These are phyloP conservation scores for Lepidium aucheri DNA, from an alignment of 345 rosid genomes.

Conservation along the genomic window DNA sequence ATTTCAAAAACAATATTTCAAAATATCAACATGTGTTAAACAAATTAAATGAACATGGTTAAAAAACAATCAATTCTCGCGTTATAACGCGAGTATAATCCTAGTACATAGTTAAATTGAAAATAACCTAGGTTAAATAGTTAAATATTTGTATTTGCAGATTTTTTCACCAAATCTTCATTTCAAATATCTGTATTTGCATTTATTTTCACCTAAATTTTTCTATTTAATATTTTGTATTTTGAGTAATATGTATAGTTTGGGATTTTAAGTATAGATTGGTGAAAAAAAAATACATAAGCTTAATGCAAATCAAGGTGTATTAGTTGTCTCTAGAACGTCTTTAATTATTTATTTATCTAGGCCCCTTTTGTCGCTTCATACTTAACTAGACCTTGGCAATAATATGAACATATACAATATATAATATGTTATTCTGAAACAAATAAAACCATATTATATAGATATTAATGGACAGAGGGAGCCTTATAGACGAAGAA, in stretches of 20 bases:
- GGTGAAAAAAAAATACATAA: not conserved
- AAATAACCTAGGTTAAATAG: not conserved
- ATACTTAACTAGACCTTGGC: not conserved
- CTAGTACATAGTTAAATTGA: not conserved
- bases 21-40: too few relatives aligned
- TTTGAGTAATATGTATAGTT: too few relatives aligned
- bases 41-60: too few relatives aligned
- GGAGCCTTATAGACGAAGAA: conserved; percentile 29
- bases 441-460: not conserved
- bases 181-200: too few relatives aligned
- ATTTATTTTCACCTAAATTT: too few relatives aligned
- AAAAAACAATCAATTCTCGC: too few relatives aligned
- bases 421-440: not conserved
- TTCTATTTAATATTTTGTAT: too few relatives aligned
- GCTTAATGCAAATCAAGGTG: not conserved
- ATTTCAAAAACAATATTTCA: too few relatives aligned
- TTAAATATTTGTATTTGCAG: too few relatives aligned
- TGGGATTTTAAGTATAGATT: too few relatives aligned
- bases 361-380: not conserved
- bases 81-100: too few relatives aligned
- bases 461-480: conserved; percentile 8
- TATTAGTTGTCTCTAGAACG: conserved; percentile 12
- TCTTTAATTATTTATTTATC: not conserved
- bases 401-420: not conserved
- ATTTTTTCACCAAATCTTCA: too few relatives aligned